A percentile compares a stretch with the other conserved stretches of the same genome.
Conservation (phyloP, 2,329 filamentous ascomycete genomes). For the Calonectria pauciramosa region DNA sequence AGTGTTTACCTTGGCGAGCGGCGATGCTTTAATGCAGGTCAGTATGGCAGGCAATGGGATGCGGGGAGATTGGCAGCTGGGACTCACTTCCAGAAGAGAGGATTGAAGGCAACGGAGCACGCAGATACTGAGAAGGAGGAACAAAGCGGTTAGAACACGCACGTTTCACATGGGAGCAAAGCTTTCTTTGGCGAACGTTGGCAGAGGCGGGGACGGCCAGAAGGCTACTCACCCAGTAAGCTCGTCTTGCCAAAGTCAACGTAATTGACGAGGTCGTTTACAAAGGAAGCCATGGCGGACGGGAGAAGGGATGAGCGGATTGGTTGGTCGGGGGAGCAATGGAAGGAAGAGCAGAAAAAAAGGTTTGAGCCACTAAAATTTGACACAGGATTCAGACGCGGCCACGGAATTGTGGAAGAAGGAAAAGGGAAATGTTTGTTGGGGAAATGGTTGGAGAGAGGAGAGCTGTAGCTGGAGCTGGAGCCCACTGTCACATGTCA, state of each 20-base stretch:
- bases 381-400: conserved; percentile 34
- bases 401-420: conserved; percentile 1
- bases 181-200: conserved; percentile 28
- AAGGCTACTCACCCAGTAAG: conserved; percentile 70
- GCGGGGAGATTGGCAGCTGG: conserved; percentile 18
- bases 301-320: not conserved
- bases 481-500: conserved; percentile 31
- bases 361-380: conserved; percentile 23
- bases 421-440: conserved; percentile 22
- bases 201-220: not conserved
- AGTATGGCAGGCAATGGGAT: conserved; percentile 42
- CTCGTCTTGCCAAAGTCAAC: conserved; percentile 78
- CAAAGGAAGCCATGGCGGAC: conserved; percentile 56
- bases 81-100: conserved; percentile 98
- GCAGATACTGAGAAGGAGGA: conserved; percentile 77
- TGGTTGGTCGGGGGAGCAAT: not conserved
- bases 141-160: conserved; percentile 31
- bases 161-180: conserved; percentile 27
- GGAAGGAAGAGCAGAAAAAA: not conserved
- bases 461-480: not conserved
- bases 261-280: conserved; percentile 69
- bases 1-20: conserved; percentile 78
- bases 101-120: conserved; percentile 90
- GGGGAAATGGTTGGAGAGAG: conserved; percentile 17
- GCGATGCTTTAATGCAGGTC: conserved; percentile 73